These are phyloP conservation scores for Eurotiales sp. DNA, from an alignment of 2,329 filamentous ascomycete genomes.

Conservation along the genomic window DNA sequence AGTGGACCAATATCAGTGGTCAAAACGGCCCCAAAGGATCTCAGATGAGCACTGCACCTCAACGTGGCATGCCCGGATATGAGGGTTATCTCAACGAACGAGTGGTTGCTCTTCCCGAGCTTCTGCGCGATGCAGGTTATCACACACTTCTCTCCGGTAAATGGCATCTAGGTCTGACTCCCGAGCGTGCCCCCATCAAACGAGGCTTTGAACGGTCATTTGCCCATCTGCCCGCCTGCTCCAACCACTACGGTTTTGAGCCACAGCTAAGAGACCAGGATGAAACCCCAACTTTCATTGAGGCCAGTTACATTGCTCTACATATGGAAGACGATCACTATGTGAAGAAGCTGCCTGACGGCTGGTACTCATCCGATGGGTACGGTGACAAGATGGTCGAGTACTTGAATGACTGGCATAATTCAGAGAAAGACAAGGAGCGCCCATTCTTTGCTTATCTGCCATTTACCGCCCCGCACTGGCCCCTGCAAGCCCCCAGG, in stretches of 20 bases:
- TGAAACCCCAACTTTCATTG: slow-evolving; percentile 38
- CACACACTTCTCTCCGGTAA: slow-evolving; percentile 60
- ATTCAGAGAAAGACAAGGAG: slow-evolving; percentile 27
- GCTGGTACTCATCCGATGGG: slow-evolving; percentile 53
- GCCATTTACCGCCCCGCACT: slow-evolving; percentile 61
- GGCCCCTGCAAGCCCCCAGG: slow-evolving; percentile 58
- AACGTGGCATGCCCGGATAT: slow-evolving; percentile 58
- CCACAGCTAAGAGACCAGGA: slow-evolving; percentile 41
- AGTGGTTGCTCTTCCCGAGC: slow-evolving; percentile 56
- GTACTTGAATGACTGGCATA: slow-evolving; percentile 50
- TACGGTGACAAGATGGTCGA: slow-evolving; percentile 52
- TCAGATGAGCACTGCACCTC: slow-evolving; percentile 50
- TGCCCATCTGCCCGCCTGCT: slow-evolving; percentile 58
- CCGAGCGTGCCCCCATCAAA: slow-evolving; percentile 53
- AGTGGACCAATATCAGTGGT: slow-evolving; percentile 54
- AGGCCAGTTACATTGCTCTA: slow-evolving; percentile 42
- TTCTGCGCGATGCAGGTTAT: slow-evolving; percentile 58
- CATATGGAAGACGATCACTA: slow-evolving; percentile 45
- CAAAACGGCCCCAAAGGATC: slow-evolving; percentile 52
- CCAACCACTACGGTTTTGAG: slow-evolving; percentile 56
- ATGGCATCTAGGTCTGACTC: slow-evolving; percentile 60
- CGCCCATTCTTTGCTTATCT: slow-evolving; percentile 58
- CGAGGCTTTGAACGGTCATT: slow-evolving; percentile 59
- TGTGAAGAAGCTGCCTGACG: slow-evolving; percentile 46
- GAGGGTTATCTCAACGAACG: slow-evolving; percentile 61